Conservation (phyloP, 495 filamentous ascomycete species). For the Penicillium riverlandense region DNA sequence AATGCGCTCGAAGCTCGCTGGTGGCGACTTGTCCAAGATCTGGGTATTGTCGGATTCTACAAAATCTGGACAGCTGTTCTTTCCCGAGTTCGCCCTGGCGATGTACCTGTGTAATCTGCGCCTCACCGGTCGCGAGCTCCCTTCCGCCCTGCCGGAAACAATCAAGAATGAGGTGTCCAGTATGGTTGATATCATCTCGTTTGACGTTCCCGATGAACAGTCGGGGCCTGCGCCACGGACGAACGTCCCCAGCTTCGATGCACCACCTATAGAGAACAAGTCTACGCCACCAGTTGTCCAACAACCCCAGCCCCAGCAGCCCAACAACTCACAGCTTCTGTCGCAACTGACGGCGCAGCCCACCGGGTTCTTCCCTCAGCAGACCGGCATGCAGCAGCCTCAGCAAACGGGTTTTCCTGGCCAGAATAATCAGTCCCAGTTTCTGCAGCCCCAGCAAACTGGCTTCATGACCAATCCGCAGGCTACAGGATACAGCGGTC, state of each 20-base stretch:
- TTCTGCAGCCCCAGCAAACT: constrained; percentile 39
- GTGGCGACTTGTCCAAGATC: constrained; percentile 75
- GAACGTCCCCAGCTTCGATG: constrained; percentile 77
- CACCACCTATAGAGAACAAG: constrained; percentile 53
- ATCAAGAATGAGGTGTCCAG: constrained; percentile 96
- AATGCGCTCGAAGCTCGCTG: constrained; percentile 77
- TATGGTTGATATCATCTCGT: constrained; percentile 99
- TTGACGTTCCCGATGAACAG: constrained; percentile 76
- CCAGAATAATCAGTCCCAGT: constrained; percentile 25
- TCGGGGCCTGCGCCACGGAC: constrained; percentile 43
- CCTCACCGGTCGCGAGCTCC: constrained; percentile 77
- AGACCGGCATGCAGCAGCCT: constrained; percentile 46
- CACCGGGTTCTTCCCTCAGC: constrained; percentile 53
- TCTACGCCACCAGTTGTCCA: constrained; percentile 66
- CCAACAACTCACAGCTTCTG: constrained; percentile 70
- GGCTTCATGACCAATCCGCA: constrained; percentile 50
- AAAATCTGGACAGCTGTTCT: constrained; percentile 90
- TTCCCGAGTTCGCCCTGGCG: constrained; percentile 94
- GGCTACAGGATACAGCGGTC: constrained; percentile 60
- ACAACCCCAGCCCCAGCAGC: constrained; percentile 75
- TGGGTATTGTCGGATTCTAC: constrained; percentile 98
- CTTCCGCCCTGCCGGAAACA: constrained; percentile 66
- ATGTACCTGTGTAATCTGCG: constrained; percentile 99
- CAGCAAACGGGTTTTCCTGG: constrained; percentile 42
- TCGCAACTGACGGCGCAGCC: constrained; percentile 67